Base-by-base conservation (phyloP, 495 filamentous ascomycete species). In the Aspergillus leporis region DNA sequence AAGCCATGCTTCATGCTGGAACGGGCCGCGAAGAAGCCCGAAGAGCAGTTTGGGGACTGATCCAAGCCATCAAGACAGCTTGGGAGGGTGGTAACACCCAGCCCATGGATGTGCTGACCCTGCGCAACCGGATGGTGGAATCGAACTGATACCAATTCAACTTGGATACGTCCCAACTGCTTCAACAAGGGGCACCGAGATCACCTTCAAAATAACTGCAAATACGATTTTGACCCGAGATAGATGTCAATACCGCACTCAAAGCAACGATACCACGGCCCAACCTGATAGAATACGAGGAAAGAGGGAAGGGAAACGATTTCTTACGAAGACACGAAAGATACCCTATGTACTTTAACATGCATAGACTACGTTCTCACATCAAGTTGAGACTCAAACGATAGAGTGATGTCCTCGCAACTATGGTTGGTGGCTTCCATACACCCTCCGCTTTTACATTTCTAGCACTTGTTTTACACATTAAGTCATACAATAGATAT, bases 1-100 rank as follows among this genome's bases (percentile, higher is more conserved):
- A 83, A 10, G 51, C 43, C 9, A 53, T 81, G 18, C 66, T 83
- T 14, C 59, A 64, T 4, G 52, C 56, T 6, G 73, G 70, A 0
- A 50, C 51, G 12, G 50, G 56, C 0, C 66, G 73, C n/a, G 38
- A 50, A 1, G 34, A 66, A 3, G 72, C 72, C 4, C 66, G 74
- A 4, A 59, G 64, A 32, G 34, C 25, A 5, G 74, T 78, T 8
- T 70, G 66, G 71, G 49, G 46, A 0, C 58, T 46, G 22, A 66
- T 78, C 0, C 55, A 65, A 21, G 48, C 55, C 0, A 66, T 79
- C 40, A 71, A 61, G 49, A 56, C 61, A 50, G 51, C 67, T 3
- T 79, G 77, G 77, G 61, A 66, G 46, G 70, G 70, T 0, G 31
- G 19, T 14, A 16, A 52, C 23, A 18, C 32, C n/a, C 32, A 59